Percentiles rank a stretch among this genome's conserved stretches.
These are phyloP conservation scores for Lepidium aucheri DNA, from an alignment of 345 rosid species.

Conservation along the genomic window DNA sequence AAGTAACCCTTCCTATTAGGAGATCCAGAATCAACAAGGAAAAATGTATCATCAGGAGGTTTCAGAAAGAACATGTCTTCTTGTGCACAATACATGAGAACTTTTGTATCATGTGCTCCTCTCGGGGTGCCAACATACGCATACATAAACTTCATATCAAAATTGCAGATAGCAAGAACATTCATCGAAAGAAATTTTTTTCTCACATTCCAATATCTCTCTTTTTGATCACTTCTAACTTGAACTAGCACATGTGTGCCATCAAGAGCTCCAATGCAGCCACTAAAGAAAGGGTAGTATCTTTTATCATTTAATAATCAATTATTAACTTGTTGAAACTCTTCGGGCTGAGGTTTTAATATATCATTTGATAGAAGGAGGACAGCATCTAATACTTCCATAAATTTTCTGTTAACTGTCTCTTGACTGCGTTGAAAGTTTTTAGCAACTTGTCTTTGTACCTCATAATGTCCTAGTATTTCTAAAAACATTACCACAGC, in stretches of 20 bases:
- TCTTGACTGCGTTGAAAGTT: not conserved
- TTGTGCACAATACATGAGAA: not conserved
- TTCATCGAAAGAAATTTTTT: not conserved
- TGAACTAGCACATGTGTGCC: not conserved
- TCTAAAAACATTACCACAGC: not conserved
- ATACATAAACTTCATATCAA: constrained; percentile 1
- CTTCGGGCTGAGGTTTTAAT: not conserved
- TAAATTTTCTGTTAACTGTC: not conserved
- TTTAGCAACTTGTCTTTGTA: not conserved
- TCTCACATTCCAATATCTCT: not conserved
- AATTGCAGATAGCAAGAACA: not conserved
- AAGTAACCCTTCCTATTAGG: not conserved
- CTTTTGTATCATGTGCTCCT: constrained; percentile 1
- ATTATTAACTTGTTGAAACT: not conserved
- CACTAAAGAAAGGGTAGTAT: not conserved
- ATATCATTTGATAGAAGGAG: not conserved
- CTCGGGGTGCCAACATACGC: not conserved
- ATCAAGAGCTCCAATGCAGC: not conserved
- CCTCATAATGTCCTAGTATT: not conserved
- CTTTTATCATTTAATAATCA: not conserved
- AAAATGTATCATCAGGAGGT: too few relatives aligned
- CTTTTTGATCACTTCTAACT: not conserved
- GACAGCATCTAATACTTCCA: not conserved
- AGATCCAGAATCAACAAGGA: too few relatives aligned
- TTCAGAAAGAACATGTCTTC: not conserved